Conservation (phyloP, 768 basidiomycete species). For the Naganishia onofrii region DNA sequence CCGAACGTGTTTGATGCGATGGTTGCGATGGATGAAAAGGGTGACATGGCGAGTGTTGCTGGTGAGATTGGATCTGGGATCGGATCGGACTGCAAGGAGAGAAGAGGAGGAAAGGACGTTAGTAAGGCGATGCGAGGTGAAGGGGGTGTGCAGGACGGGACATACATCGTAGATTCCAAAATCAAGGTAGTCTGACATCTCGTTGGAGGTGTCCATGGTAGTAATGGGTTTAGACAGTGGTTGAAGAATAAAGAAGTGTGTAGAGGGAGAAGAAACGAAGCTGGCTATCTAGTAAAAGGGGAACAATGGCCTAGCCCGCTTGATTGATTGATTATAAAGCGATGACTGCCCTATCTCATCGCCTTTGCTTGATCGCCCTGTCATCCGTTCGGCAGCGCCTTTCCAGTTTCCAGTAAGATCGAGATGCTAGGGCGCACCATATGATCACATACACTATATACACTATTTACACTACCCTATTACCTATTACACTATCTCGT, state of each 20-base stretch:
- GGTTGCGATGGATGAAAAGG: slow-evolving; percentile 16
- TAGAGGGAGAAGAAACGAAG: background rate
- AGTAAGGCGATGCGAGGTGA: background rate
- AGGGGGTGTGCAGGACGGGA: background rate
- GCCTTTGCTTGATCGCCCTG: background rate
- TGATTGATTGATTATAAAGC: background rate
- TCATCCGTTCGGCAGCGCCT: slow-evolving; percentile 16
- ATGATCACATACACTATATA: no score
- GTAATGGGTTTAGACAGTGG: background rate
- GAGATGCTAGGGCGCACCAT: no score
- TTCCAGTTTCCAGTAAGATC: background rate
- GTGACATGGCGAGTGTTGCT: slow-evolving; percentile 20
- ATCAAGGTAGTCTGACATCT: slow-evolving; percentile 11
- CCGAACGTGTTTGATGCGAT: slow-evolving; percentile 9
- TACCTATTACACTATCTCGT: background rate
- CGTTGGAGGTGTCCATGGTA: slow-evolving; percentile 14
- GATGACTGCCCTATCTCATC: background rate
- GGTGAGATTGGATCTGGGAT: slow-evolving; percentile 8
- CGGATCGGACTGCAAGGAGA: slow-evolving; percentile 8
- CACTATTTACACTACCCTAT: no score
- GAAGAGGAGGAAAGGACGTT: background rate
- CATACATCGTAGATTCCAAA: slow-evolving; percentile 17
- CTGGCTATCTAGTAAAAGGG: no score
- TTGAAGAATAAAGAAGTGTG: background rate
- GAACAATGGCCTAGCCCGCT: no score